These are phyloP conservation scores for Calonectria leucothoes DNA, from an alignment of 2,329 filamentous ascomycete species.

Conservation along the genomic window DNA sequence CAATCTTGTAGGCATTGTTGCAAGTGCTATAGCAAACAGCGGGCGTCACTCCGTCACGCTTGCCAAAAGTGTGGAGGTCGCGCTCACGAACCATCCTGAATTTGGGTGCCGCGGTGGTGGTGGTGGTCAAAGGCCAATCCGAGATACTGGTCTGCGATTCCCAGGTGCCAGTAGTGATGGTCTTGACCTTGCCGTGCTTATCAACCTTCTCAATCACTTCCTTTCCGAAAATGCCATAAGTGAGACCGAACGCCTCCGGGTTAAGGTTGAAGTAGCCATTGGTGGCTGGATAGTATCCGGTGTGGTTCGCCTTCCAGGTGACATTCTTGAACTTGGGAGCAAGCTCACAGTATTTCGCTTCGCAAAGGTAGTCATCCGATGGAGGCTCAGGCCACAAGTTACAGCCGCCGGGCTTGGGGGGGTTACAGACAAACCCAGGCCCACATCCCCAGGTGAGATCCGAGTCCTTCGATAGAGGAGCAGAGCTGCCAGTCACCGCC, in stretches of 20 bases:
- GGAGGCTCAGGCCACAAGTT: slow-evolving; percentile 64
- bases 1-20: slow-evolving; percentile 61
- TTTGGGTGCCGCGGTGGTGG: slow-evolving; percentile 23
- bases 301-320: slow-evolving; percentile 58
- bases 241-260: slow-evolving; percentile 70
- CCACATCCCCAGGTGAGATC: slow-evolving; percentile 65
- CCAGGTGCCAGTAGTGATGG: slow-evolving; percentile 67
- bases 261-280: slow-evolving; percentile 74
- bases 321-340: slow-evolving; percentile 52
- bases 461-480: slow-evolving; percentile 48
- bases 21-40: slow-evolving; percentile 64
- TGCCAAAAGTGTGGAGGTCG: slow-evolving; percentile 44
- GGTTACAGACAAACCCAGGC: slow-evolving; percentile 65
- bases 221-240: slow-evolving; percentile 69
- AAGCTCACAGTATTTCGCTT: slow-evolving; percentile 55
- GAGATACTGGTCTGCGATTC: slow-evolving; percentile 62
- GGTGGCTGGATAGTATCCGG: slow-evolving; percentile 61
- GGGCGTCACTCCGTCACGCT: slow-evolving; percentile 57
- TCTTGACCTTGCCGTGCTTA: slow-evolving; percentile 51
- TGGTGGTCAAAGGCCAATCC: slow-evolving; percentile 40
- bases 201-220: slow-evolving; percentile 51
- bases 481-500: slow-evolving; percentile 53
- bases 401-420: slow-evolving; percentile 61
- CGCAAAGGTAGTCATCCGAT: slow-evolving; percentile 58
- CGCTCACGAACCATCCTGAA: slow-evolving; percentile 29